Evolutionary conservation across 1,139 yeast genomes (phyloP).

Genomic region (Dujonia santamariae): DNA sequence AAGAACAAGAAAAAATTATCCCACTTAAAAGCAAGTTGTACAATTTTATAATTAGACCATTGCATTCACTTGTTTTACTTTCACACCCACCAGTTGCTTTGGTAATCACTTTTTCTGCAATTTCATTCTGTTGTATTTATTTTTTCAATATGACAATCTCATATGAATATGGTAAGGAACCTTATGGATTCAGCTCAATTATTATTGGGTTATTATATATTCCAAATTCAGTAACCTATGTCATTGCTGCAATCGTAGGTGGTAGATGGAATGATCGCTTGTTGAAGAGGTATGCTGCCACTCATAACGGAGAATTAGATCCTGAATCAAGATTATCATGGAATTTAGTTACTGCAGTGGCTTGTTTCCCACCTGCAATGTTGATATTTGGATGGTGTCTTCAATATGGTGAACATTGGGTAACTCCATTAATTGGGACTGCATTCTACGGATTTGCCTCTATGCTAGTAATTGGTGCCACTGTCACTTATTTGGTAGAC

Average conservation of each 20-base stretch:
- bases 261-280: constrained; percentile 77
- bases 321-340: constrained; percentile 82
- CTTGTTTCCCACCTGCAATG: constrained; percentile 60
- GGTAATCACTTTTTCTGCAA: constrained; percentile 62
- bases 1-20: neutral
- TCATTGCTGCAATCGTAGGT: constrained; percentile 70
- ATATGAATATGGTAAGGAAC: constrained; percentile 56
- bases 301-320: constrained; percentile 59
- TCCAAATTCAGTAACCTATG: constrained; percentile 78
- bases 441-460: constrained; percentile 80
- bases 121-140: constrained; percentile 67
- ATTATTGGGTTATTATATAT: constrained; percentile 75
- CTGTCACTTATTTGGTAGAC: constrained; percentile 79
- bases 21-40: constrained; percentile 25
- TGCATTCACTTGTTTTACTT: constrained; percentile 50
- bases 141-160: constrained; percentile 75
- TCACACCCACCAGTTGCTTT: constrained; percentile 72
- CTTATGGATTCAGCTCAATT: constrained; percentile 66
- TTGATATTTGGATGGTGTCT: constrained; percentile 83
- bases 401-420: constrained; percentile 66
- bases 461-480: constrained; percentile 80
- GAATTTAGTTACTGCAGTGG: constrained; percentile 66
- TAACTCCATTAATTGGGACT: constrained; percentile 73
- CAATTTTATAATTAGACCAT: constrained; percentile 44
- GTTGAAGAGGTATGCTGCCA: constrained; percentile 49